phyloP scores from a whole-genome alignment of 2,329 filamentous ascomycete species.

The Penicillium crustosum region DNA sequence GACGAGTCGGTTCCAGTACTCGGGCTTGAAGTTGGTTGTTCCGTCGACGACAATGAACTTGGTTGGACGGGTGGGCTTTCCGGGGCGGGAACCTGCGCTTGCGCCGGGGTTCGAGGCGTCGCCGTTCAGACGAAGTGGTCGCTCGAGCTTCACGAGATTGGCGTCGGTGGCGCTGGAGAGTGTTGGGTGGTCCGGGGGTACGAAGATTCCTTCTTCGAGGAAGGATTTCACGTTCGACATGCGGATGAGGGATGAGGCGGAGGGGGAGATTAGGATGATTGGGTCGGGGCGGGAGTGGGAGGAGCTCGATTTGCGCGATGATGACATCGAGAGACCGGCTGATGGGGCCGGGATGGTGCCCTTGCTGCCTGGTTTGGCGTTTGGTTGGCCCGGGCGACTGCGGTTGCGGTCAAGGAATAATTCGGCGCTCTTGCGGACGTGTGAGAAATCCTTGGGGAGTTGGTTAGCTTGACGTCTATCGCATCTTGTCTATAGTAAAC shows the following conservation, averaged over 20 bases:
- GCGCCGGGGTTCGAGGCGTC: conserved; percentile 31
- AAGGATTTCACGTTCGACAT: conserved; percentile 96
- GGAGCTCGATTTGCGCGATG: conserved; percentile 41
- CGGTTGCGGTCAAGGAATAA: conserved; percentile 66
- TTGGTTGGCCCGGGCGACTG: conserved; percentile 37
- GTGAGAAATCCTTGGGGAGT: conserved; percentile 78
- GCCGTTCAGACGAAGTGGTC: conserved; percentile 62
- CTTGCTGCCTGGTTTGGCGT: conserved; percentile 37
- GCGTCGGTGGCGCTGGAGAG: conserved; percentile 63
- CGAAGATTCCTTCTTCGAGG: conserved; percentile 79
- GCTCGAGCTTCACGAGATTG: conserved; percentile 83
- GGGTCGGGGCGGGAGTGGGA: conserved; percentile 62
- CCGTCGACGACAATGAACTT: conserved; percentile 95
- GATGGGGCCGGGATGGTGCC: conserved; percentile 37
- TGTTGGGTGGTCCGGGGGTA: conserved; percentile 66
- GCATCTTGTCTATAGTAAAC: neutral
- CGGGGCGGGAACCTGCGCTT: conserved; percentile 31
- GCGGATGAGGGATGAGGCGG: conserved; percentile 88
- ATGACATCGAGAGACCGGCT: conserved; percentile 39
- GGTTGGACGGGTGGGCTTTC: conserved; percentile 65
- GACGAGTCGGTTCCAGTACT: conserved; percentile 94
- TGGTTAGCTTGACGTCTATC: conserved; percentile 1
- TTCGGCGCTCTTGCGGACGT: conserved; percentile 81
- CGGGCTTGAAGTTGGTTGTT: conserved; percentile 91
- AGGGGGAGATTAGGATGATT: conserved; percentile 95